Percentiles rank a stretch among this genome's conserved stretches.
Evolutionary conservation across 2,329 filamentous ascomycete species (phyloP).

Genomic region (Monosporascus sp.): DNA sequence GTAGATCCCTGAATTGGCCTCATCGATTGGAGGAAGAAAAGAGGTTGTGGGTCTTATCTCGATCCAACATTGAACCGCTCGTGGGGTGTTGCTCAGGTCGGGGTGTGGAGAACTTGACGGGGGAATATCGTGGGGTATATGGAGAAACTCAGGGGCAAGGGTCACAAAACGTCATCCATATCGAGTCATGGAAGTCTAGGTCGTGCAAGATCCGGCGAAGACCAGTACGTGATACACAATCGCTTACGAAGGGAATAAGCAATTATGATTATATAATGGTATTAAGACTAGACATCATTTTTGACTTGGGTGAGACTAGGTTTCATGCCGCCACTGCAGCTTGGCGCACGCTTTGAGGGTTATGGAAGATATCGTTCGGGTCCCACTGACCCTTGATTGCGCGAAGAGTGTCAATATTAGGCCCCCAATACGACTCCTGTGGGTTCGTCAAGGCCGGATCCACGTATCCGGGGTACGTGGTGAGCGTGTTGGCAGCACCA

Average conservation of each 20-base stretch:
- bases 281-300: conserved; percentile 6
- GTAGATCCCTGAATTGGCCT: background rate
- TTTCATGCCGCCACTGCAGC: conserved; percentile 1
- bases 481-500: conserved; percentile 33
- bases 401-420: conserved; percentile 42
- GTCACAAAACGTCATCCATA: background rate
- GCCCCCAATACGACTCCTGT: conserved; percentile 51
- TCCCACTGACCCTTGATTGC: conserved; percentile 49
- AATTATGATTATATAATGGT: conserved; percentile 9
- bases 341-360: conserved; percentile 49
- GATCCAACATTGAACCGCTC: background rate
- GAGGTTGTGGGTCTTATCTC: background rate
- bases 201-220: too few species aligned
- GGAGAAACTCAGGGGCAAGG: background rate
- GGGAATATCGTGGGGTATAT: background rate
- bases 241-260: background rate
- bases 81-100: background rate
- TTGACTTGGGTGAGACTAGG: background rate
- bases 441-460: conserved; percentile 44
- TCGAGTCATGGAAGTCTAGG: background rate
- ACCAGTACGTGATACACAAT: too few species aligned
- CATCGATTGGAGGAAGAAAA: background rate
- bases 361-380: conserved; percentile 50
- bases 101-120: background rate
- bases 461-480: conserved; percentile 60